Conservation (phyloP, 2,329 filamentous ascomycete species). For the Ophidiomyces ophidiicola region DNA sequence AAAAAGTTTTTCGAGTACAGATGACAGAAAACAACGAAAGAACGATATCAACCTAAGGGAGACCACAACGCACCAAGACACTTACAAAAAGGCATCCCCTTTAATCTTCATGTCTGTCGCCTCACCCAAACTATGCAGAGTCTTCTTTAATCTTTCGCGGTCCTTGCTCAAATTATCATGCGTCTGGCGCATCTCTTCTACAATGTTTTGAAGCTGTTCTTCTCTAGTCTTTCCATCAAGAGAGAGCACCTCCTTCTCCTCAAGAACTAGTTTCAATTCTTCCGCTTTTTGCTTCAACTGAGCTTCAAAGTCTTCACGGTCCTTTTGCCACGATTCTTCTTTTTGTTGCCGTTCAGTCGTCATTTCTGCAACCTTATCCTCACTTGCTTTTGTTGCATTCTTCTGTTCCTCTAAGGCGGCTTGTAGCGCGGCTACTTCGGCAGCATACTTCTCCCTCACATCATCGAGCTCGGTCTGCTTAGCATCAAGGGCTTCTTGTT, state of each 20-base stretch:
- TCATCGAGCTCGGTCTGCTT: slow-evolving; percentile 26
- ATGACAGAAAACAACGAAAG: slow-evolving; percentile 8
- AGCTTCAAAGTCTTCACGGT: slow-evolving; percentile 23
- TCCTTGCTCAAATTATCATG: slow-evolving; percentile 42
- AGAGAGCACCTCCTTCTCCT: slow-evolving; percentile 20
- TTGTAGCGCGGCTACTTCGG: slow-evolving; percentile 15
- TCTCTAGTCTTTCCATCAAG: slow-evolving; percentile 36
- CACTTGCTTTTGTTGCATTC: slow-evolving; percentile 16
- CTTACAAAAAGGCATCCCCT: slow-evolving; percentile 41
- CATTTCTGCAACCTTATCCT: slow-evolving; percentile 21
- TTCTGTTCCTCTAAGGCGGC: slow-evolving; percentile 16
- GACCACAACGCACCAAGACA: slow-evolving; percentile 20
- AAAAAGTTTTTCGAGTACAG: slow-evolving; percentile 11
- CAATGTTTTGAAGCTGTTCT: slow-evolving; percentile 34
- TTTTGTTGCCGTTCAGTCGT: slow-evolving; percentile 22
- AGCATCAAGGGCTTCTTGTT: slow-evolving; percentile 16
- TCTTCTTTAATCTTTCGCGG: slow-evolving; percentile 39
- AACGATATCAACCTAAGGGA: slow-evolving; percentile 3
- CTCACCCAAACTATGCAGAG: slow-evolving; percentile 39
- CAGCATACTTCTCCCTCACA: slow-evolving; percentile 19
- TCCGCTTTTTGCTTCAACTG: slow-evolving; percentile 33
- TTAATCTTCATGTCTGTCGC: slow-evolving; percentile 41
- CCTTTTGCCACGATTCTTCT: slow-evolving; percentile 25
- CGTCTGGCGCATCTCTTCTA: slow-evolving; percentile 34
- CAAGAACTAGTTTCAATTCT: slow-evolving; percentile 32